Conservation (phyloP, 2,329 filamentous ascomycete genomes). For the Colletotrichum simmondsii region DNA sequence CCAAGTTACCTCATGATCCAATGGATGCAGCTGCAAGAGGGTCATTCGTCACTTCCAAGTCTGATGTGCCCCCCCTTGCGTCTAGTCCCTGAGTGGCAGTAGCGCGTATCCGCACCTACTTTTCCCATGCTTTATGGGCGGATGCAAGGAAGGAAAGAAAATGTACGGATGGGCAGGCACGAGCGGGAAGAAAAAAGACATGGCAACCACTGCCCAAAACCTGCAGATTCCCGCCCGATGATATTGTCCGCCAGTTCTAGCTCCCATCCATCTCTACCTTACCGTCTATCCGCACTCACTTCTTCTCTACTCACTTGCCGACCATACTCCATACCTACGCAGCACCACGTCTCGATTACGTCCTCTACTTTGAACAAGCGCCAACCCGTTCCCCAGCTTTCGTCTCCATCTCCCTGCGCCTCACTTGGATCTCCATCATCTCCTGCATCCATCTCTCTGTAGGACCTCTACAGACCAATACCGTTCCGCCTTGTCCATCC, state of each 20-base stretch:
- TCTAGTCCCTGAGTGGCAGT: slow-evolving; percentile 12
- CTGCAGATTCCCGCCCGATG: slow-evolving; percentile 30
- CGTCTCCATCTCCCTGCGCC: slow-evolving; percentile 16
- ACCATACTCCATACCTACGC: neutral
- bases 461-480: slow-evolving; percentile 1
- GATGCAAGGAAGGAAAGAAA: neutral
- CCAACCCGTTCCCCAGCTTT: neutral
- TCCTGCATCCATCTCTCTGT: neutral
- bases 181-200: slow-evolving; percentile 9
- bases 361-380: slow-evolving; percentile 1
- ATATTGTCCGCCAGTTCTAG: slow-evolving; percentile 4
- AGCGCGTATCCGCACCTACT: slow-evolving; percentile 1
- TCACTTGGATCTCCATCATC: slow-evolving; percentile 4
- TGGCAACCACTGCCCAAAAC: slow-evolving; percentile 30
- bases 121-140: neutral
- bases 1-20: slow-evolving; percentile 22
- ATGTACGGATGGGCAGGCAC: neutral
- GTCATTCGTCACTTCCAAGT: slow-evolving; percentile 31
- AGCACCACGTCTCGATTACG: neutral
- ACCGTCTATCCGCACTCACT: neutral
- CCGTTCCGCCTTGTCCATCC: slow-evolving; percentile 5
- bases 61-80: neutral
- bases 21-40: slow-evolving; percentile 28
- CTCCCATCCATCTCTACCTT: neutral
- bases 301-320: neutral